Conservation (phyloP, 2,329 filamentous ascomycete genomes). For the Pezicula rhizophila region DNA sequence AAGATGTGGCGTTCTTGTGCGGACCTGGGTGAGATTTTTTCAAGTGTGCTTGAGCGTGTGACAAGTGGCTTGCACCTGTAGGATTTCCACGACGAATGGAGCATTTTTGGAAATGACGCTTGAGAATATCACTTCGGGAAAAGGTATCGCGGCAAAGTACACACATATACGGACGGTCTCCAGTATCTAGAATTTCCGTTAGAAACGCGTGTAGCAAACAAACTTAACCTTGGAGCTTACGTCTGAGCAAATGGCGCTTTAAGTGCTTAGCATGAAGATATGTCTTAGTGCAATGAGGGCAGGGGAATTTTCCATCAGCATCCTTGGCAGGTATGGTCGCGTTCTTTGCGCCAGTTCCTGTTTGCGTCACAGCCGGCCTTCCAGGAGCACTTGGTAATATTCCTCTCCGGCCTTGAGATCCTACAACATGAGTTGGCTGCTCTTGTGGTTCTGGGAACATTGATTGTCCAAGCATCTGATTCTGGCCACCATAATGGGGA, state of each 20-base stretch:
- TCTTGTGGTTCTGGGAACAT: conserved; percentile 48
- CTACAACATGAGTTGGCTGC: conserved; percentile 84
- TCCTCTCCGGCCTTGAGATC: conserved; percentile 85
- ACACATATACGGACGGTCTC: conserved; percentile 97
- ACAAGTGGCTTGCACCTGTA: conserved; percentile 88
- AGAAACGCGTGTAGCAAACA: conserved; percentile 8
- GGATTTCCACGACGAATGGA: conserved; percentile 94
- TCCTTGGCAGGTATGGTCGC: conserved; percentile 89
- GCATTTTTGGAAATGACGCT: conserved; percentile 99
- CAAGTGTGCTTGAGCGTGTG: conserved; percentile 83
- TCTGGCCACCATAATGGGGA: conserved; percentile 48
- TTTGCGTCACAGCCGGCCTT: conserved; percentile 68
- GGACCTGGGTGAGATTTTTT: conserved; percentile 62
- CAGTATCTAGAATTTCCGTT: conserved; percentile 65
- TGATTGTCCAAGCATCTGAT: conserved; percentile 44
- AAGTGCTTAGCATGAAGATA: conserved; percentile 96
- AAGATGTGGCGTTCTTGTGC: conserved; percentile 44
- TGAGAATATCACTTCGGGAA: conserved; percentile 94
- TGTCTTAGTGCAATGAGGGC: conserved; percentile 96
- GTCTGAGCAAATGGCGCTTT: conserved; percentile 90
- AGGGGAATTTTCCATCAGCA: conserved; percentile 95
- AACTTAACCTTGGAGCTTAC: conserved; percentile 54
- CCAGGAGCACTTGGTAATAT: conserved; percentile 89
- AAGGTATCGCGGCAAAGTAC: conserved; percentile 97
- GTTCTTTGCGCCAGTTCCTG: conserved; percentile 67